Evolutionary conservation across 305 asterid genomes (phyloP).

Genomic region (Rubia tinctorum): DNA sequence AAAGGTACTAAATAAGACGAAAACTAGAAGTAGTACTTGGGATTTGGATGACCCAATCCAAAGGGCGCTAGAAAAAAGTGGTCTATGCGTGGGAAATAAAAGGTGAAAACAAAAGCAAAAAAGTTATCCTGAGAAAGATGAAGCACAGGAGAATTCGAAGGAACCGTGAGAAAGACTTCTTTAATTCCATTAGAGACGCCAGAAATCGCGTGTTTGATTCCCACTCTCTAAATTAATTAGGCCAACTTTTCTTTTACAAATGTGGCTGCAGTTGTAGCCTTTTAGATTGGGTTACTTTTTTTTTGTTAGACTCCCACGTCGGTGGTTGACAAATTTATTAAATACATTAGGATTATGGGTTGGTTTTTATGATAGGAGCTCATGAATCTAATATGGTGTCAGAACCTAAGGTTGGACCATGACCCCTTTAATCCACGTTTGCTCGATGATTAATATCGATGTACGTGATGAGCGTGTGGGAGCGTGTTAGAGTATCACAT

Average conservation of each 20-base stretch:
- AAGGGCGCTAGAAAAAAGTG: background rate
- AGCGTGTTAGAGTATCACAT: no score
- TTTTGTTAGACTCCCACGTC: no score
- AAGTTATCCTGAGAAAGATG: background rate
- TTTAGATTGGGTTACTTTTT: background rate
- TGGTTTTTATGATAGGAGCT: no score
- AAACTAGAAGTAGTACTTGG: background rate
- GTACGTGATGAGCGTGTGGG: no score
- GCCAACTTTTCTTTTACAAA: background rate
- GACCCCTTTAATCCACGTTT: no score
- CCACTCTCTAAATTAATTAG: background rate
- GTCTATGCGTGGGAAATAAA: background rate
- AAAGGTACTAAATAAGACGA: background rate
- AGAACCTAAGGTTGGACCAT: no score
- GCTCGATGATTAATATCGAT: no score
- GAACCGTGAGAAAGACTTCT: conserved; percentile 20
- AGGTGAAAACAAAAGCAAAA: background rate
- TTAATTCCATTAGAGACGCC: conserved; percentile 13
- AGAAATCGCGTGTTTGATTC: conserved; percentile 17
- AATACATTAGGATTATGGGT: no score
- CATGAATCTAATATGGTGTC: no score
- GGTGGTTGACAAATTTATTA: no score
- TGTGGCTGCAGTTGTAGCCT: background rate
- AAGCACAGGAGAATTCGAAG: background rate
- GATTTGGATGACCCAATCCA: background rate